phyloP scores from a whole-genome alignment of 176 grass and related monocot genomes.

The Oryza rufipogon region DNA sequence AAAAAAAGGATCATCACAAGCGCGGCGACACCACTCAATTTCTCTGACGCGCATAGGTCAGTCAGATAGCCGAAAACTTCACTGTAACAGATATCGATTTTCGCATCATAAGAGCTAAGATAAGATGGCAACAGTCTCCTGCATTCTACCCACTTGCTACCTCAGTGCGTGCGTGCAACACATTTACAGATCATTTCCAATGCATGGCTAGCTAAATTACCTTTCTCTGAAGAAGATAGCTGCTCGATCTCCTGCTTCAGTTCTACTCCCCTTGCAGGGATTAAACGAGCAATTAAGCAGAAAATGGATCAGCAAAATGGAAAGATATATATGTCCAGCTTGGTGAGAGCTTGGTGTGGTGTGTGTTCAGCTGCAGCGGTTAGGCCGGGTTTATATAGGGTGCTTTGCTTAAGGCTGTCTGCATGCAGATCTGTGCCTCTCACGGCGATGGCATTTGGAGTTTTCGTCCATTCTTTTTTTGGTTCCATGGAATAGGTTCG shows the following conservation, averaged over 20 bases:
- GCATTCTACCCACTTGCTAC: slow-evolving; percentile 8
- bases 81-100: not conserved
- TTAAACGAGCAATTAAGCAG: not conserved
- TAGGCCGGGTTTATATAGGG: slow-evolving; percentile 9
- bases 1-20: not conserved
- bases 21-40: not conserved
- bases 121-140: slow-evolving; percentile 37
- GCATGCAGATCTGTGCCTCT: not conserved
- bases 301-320: not conserved
- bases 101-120: not conserved
- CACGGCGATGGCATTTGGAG: slow-evolving; percentile 1
- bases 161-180: not conserved
- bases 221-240: not conserved
- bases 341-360: not conserved
- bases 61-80: not conserved
- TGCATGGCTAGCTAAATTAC: not conserved
- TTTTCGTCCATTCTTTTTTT: slow-evolving; percentile 31
- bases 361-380: not conserved
- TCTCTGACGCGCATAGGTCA: not conserved
- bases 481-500: slow-evolving; percentile 31
- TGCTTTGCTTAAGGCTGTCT: not conserved
- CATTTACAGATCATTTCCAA: not conserved
- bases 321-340: not conserved
- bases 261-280: not conserved
- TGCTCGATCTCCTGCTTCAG: not conserved